A percentile compares a stretch with the other conserved stretches of the same genome.
Evolutionary conservation across 192 early-diverging fungal species (phyloP).

Genomic region (Coemansia sp.): DNA sequence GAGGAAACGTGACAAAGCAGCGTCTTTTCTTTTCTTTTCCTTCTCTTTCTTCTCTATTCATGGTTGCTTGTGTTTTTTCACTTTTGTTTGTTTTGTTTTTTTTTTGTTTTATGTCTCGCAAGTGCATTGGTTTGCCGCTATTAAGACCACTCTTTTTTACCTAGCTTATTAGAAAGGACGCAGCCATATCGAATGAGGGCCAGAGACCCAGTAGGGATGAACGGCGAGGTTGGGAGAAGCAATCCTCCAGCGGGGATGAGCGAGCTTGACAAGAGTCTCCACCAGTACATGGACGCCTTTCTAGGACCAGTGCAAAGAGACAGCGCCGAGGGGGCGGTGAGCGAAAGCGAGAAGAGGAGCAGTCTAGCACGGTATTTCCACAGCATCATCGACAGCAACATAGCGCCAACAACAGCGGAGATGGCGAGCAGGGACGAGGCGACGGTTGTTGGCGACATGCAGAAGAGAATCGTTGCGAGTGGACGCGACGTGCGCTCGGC

Average conservation of each 20-base stretch:
- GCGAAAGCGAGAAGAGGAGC: conserved; percentile 14
- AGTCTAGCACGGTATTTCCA: conserved; percentile 28
- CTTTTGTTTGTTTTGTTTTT: background rate
- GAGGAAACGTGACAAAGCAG: too few species aligned
- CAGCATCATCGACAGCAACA: conserved; percentile 45
- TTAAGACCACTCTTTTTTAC: background rate
- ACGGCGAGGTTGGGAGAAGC: too few species aligned
- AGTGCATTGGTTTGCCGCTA: too few species aligned
- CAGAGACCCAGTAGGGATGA: too few species aligned
- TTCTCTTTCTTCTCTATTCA: too few species aligned
- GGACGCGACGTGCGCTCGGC: conserved; percentile 28
- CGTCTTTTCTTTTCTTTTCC: too few species aligned
- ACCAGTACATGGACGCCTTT: conserved; percentile 48
- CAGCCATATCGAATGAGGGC: background rate
- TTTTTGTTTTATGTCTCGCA: too few species aligned
- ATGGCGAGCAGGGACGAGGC: conserved; percentile 16
- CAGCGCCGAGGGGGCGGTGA: conserved; percentile 11
- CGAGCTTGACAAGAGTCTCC: conserved; percentile 38
- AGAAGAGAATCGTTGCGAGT: conserved; percentile 23
- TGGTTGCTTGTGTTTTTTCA: background rate
- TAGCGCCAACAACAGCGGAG: conserved; percentile 13
- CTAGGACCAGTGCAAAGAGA: conserved; percentile 17
- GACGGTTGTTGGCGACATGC: conserved; percentile 35
- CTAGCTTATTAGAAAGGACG: conserved; percentile 1
- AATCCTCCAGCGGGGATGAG: conserved; percentile 2